phyloP scores from a whole-genome alignment of 2,329 filamentous ascomycete genomes.

The Ceratocystis papillata region DNA sequence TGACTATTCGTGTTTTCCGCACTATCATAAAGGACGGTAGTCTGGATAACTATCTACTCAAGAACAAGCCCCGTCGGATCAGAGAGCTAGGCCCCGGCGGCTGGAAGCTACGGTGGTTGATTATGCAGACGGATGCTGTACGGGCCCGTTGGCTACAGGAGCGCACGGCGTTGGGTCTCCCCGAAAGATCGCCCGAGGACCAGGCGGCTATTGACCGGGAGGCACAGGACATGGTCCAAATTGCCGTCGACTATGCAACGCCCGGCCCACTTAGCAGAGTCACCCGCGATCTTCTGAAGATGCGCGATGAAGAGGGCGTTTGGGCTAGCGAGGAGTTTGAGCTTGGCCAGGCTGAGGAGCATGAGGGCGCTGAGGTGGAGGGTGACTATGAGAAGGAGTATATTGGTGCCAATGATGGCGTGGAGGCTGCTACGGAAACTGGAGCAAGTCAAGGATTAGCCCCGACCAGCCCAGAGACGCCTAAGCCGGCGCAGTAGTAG shows the following conservation, averaged over 20 bases:
- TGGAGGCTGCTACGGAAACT: slow-evolving; percentile 12
- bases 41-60: slow-evolving; percentile 82
- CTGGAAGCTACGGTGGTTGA: slow-evolving; percentile 78
- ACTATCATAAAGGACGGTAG: slow-evolving; percentile 72
- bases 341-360: slow-evolving; percentile 35
- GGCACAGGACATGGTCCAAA: slow-evolving; percentile 34
- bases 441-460: slow-evolving; percentile 11
- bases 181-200: slow-evolving; percentile 32
- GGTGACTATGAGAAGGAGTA: slow-evolving; percentile 31
- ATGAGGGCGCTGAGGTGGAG: slow-evolving; percentile 33
- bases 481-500: slow-evolving; percentile 7
- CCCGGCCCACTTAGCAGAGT: slow-evolving; percentile 33
- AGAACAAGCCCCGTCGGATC: slow-evolving; percentile 63
- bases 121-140: slow-evolving; percentile 66
- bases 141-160: slow-evolving; percentile 56
- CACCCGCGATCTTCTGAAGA: slow-evolving; percentile 34
- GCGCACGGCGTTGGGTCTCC: slow-evolving; percentile 53
- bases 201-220: slow-evolving; percentile 30
- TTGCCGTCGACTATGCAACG: slow-evolving; percentile 36
- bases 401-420: slow-evolving; percentile 32
- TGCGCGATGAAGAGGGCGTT: slow-evolving; percentile 29
- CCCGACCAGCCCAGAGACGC: neutral
- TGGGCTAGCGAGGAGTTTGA: slow-evolving; percentile 36
- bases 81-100: slow-evolving; percentile 81
- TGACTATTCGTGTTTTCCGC: slow-evolving; percentile 59